These are phyloP conservation scores for Penicillium coffeae DNA, from an alignment of 495 filamentous ascomycete species.

Conservation along the genomic window DNA sequence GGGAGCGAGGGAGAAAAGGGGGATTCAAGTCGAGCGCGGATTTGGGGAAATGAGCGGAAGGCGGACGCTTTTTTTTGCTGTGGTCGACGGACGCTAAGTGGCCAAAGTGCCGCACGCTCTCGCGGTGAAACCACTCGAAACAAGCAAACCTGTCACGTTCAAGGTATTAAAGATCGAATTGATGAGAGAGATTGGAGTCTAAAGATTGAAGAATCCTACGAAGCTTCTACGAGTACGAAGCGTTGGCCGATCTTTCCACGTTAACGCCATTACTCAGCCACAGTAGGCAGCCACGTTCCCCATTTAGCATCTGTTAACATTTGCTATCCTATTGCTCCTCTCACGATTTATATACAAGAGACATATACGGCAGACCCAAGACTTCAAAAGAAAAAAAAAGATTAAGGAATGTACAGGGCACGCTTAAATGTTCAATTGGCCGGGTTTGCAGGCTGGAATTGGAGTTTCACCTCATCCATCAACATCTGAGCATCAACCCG, in stretches of 20 bases:
- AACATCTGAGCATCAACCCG: slow-evolving; percentile 64
- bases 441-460: neutral
- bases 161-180: too few relatives aligned
- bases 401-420: too few relatives aligned
- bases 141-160: too few relatives aligned
- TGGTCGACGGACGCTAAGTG: neutral
- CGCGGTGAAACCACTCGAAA: neutral
- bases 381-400: neutral
- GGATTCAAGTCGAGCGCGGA: neutral
- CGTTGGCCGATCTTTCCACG: too few relatives aligned
- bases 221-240: too few relatives aligned
- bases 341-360: neutral
- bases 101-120: neutral
- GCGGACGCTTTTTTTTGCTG: neutral
- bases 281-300: slow-evolving; percentile 7
- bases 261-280: slow-evolving; percentile 16
- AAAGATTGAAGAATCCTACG: too few relatives aligned
- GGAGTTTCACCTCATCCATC: slow-evolving; percentile 29
- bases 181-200: too few relatives aligned
- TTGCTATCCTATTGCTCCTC: neutral
- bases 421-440: neutral
- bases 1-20: neutral
- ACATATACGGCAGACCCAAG: neutral
- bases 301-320: neutral
- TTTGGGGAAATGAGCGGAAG: neutral